These are phyloP conservation scores for Leccinum rimulosum DNA, from an alignment of 768 basidiomycete species.

Conservation along the genomic window DNA sequence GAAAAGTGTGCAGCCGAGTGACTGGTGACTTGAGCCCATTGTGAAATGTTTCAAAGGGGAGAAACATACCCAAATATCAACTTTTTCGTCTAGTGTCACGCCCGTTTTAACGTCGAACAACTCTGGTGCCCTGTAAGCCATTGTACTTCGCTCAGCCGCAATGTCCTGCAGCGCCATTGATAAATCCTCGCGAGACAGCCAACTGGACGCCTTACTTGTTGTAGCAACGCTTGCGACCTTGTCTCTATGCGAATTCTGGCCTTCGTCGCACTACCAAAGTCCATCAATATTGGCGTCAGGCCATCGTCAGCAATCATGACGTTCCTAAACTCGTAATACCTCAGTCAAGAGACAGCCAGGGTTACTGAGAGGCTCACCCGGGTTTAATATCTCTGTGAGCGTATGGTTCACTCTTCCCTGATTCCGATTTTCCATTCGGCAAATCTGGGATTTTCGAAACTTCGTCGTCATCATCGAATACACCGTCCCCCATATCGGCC, in stretches of 20 bases:
- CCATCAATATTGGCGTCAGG: conserved; percentile 86
- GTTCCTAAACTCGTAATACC: conserved; percentile 54
- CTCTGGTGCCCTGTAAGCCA: conserved; percentile 98
- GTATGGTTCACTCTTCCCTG: conserved; percentile 66
- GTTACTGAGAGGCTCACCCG: conserved; percentile 53
- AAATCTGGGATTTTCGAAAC: conserved; percentile 41
- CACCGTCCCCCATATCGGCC: conserved; percentile 52
- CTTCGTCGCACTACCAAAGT: conserved; percentile 90
- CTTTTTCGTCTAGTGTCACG: conserved; percentile 83
- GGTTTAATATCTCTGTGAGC: conserved; percentile 98
- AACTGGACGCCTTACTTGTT: conserved; percentile 61
- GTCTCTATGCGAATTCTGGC: conserved; percentile 82
- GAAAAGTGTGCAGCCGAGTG: conserved; percentile 91
- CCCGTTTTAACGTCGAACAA: conserved; percentile 97
- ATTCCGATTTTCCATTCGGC: conserved; percentile 34
- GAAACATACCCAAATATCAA: conserved; percentile 86
- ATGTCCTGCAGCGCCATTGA: conserved; percentile 60
- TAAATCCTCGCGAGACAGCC: conserved; percentile 1
- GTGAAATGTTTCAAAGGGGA: neutral
- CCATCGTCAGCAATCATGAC: conserved; percentile 97
- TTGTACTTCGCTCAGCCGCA: conserved; percentile 96
- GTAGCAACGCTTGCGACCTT: conserved; percentile 81
- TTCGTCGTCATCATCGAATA: conserved; percentile 76
- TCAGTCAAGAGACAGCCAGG: conserved; percentile 5
- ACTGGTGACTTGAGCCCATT: conserved; percentile 47